Base-by-base conservation (phyloP, 1,284 basidiomycete species). In the Papiliotrema terrestris region DNA sequence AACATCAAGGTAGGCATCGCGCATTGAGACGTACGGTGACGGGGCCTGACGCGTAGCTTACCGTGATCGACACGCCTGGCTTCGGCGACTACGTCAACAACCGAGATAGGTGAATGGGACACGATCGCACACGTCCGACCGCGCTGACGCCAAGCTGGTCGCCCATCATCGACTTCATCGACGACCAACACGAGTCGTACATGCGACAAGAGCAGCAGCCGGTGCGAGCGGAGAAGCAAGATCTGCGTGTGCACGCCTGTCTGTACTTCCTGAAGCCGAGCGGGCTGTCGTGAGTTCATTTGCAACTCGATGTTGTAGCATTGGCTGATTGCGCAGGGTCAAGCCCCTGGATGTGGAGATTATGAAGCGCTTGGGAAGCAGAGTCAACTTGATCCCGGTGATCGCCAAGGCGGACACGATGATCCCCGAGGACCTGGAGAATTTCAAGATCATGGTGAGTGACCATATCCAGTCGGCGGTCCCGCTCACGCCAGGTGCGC, bases 21-120 rank as follows among this genome's bases (percentile, higher is more conserved):
- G 17, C n/a, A 9, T 29, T 17, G 8, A 8, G 41, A 25, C 3
- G 1, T 47, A 26, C 8, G 23, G 19, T 13, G 8, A 20, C n/a
- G 20, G 20, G 32, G n/a, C 23, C 23, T 26, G 9, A 26, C 9
- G 5, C 22, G 29, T 23, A 48, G 83, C 86, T 98, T 60, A 95
- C 90, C 25, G 94, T 98, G 73, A 95, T 98, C 69, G 95, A 98
- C 79, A 98, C 94, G 22, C 95, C 95, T 57, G 95, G 95, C 19
- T 98, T 98, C 65, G 95, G 95, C 41, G 95, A 98, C 86, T 98
- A 98, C 72, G 93, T 98, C 80, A 98, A 98, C 87, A 98, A 98
- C 84, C 86, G 92, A 59, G 95, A 98, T 78, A 92, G 69, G 72
- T 69, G 37, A 57, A 66, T 47, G 46, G 17, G 20, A 32, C 2